Percentiles rank a stretch among this genome's conserved stretches.
Conservation (phyloP, 176 grass and related monocot genomes). For the Zea mays region DNA sequence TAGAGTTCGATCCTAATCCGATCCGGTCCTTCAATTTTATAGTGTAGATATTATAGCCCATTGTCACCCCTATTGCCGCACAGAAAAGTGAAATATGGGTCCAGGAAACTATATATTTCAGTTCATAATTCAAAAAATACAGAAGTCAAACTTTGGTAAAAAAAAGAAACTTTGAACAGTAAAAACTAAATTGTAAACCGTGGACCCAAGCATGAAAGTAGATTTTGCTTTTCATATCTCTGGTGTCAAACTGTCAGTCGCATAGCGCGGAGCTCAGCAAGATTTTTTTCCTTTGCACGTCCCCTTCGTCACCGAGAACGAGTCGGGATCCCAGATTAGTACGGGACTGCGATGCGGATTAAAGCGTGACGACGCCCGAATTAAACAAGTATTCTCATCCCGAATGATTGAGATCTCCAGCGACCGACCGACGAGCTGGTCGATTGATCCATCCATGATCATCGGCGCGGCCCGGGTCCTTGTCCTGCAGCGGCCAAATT, state of each 20-base stretch:
- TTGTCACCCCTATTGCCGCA: too few relatives aligned
- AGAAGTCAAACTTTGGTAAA: too few relatives aligned
- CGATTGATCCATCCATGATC: background rate
- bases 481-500: too few relatives aligned
- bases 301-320: background rate
- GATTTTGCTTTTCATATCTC: background rate
- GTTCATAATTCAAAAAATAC: too few relatives aligned
- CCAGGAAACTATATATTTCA: too few relatives aligned
- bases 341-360: constrained; percentile 12
- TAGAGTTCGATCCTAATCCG: too few relatives aligned
- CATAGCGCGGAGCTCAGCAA: background rate
- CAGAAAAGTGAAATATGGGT: too few relatives aligned
- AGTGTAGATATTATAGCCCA: too few relatives aligned
- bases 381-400: constrained; percentile 12
- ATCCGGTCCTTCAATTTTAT: too few relatives aligned
- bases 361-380: constrained; percentile 33
- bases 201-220: too few relatives aligned
- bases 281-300: constrained; percentile 12
- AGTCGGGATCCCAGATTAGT: constrained; percentile 38
- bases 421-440: background rate
- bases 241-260: constrained; percentile 15
- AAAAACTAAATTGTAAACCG: too few relatives aligned
- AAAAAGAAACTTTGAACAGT: too few relatives aligned
- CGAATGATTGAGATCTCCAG: constrained; percentile 41
- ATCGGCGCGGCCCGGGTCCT: background rate